These are phyloP conservation scores for Starmerella bombi DNA, from an alignment of 805 yeast genomes.

Conservation along the genomic window DNA sequence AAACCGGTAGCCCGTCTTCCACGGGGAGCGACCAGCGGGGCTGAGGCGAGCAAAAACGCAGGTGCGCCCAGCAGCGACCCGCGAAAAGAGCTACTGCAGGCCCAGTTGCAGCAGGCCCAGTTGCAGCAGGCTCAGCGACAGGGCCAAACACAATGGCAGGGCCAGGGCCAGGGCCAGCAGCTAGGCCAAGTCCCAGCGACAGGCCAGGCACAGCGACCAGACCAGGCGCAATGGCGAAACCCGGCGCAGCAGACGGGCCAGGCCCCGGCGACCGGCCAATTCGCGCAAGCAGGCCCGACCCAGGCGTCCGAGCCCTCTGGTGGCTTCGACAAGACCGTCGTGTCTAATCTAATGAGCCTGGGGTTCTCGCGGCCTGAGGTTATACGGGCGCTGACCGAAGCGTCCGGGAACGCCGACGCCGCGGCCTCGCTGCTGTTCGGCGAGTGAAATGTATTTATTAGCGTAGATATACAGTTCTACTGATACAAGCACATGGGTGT, in stretches of 20 bases:
- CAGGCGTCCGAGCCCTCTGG: not conserved
- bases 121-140: not conserved
- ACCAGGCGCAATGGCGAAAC: not conserved
- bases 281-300: not conserved
- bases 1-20: slow-evolving; percentile 6
- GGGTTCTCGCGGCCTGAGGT: slow-evolving; percentile 64
- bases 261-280: not conserved
- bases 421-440: slow-evolving; percentile 71
- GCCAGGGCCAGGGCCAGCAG: not conserved
- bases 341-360: slow-evolving; percentile 42
- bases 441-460: not conserved
- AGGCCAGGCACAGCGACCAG: not conserved
- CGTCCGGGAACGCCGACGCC: slow-evolving; percentile 67
- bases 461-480: not conserved
- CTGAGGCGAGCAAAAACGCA: no score
- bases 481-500: no score
- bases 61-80: not conserved
- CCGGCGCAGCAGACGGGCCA: not conserved
- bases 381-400: slow-evolving; percentile 45
- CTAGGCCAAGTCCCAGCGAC: not conserved
- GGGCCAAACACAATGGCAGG: not conserved
- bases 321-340: slow-evolving; percentile 8
- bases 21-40: slow-evolving; percentile 6
- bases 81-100: no score
- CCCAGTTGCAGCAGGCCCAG: not conserved